A percentile compares a stretch with the other conserved stretches of the same genome.
phyloP scores from a whole-genome alignment of 352 stramenopile genomes.

The Phytophthora ohioensis region DNA sequence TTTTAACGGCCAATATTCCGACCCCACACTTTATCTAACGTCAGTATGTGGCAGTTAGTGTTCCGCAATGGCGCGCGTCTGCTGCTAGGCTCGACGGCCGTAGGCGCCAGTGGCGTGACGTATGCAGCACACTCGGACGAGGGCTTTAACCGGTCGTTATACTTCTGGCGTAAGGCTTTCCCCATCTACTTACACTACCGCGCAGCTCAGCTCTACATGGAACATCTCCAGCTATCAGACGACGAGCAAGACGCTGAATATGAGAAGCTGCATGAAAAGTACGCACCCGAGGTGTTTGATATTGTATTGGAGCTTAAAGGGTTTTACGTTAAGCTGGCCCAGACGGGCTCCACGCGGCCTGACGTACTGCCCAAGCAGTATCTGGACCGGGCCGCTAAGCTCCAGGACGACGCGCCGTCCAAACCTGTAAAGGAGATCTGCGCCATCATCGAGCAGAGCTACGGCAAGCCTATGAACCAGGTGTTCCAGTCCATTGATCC shows the following conservation, averaged over 20 bases:
- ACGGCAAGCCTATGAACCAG: slow-evolving; percentile 60
- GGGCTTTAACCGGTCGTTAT: slow-evolving; percentile 80
- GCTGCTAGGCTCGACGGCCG: slow-evolving; percentile 62
- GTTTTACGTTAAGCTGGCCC: slow-evolving; percentile 90
- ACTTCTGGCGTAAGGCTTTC: slow-evolving; percentile 91
- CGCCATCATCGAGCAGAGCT: slow-evolving; percentile 79
- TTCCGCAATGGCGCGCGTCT: slow-evolving; percentile 67
- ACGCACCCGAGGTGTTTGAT: slow-evolving; percentile 80
- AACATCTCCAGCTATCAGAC: slow-evolving; percentile 51
- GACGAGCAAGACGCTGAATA: slow-evolving; percentile 75
- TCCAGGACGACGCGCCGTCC: slow-evolving; percentile 84
- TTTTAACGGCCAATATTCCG: background rate
- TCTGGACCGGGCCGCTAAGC: slow-evolving; percentile 68
- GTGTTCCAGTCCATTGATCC: slow-evolving; percentile 73
- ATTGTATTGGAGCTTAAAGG: slow-evolving; percentile 88
- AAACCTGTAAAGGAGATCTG: slow-evolving; percentile 80
- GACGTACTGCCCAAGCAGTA: slow-evolving; percentile 88
- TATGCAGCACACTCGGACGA: slow-evolving; percentile 78
- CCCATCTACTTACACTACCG: slow-evolving; percentile 90
- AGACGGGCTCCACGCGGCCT: slow-evolving; percentile 81
- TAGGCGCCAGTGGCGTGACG: slow-evolving; percentile 54
- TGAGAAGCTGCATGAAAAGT: slow-evolving; percentile 77
- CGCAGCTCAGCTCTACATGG: slow-evolving; percentile 78
- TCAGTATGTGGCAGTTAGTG: slow-evolving; percentile 51
- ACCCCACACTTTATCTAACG: background rate